Evolutionary conservation across 106 monocot genomes (phyloP).

Genomic region (Acorus calamus): DNA sequence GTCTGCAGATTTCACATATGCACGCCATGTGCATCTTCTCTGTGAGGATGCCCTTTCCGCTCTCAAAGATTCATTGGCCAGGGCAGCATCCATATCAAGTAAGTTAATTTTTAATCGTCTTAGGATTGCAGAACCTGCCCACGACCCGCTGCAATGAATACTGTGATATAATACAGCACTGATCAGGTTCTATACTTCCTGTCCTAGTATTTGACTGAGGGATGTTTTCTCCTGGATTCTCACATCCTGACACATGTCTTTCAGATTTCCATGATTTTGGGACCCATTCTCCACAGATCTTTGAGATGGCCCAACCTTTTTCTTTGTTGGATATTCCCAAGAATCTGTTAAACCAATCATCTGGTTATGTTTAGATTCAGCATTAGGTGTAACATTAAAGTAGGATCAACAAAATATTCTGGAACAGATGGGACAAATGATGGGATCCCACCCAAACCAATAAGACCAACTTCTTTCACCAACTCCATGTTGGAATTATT

Average conservation of each 20-base stretch:
- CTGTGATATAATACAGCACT: conserved; percentile 41
- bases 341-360: too few relatives aligned
- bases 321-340: too few relatives aligned
- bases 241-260: background rate
- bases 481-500: conserved; percentile 65
- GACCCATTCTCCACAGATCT: conserved; percentile 13
- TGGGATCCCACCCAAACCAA: conserved; percentile 67
- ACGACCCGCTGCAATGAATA: conserved; percentile 53
- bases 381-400: background rate
- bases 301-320: background rate
- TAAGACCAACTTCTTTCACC: conserved; percentile 81
- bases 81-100: conserved; percentile 88
- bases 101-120: conserved; percentile 68
- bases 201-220: conserved; percentile 6
- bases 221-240: conserved; percentile 7
- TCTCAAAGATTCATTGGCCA: conserved; percentile 61
- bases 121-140: conserved; percentile 55
- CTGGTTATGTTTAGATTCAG: conserved; percentile 3
- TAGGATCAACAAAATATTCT: conserved; percentile 24
- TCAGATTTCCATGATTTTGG: conserved; percentile 10
- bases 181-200: conserved; percentile 8
- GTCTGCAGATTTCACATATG: conserved; percentile 73
- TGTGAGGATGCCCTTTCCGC: conserved; percentile 25
- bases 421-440: conserved; percentile 29
- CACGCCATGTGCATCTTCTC: conserved; percentile 77